A percentile compares a stretch with the other conserved stretches of the same genome.
Evolutionary conservation across 495 filamentous ascomycete genomes (phyloP).

Genomic region (Talaromyces stipitatus): DNA sequence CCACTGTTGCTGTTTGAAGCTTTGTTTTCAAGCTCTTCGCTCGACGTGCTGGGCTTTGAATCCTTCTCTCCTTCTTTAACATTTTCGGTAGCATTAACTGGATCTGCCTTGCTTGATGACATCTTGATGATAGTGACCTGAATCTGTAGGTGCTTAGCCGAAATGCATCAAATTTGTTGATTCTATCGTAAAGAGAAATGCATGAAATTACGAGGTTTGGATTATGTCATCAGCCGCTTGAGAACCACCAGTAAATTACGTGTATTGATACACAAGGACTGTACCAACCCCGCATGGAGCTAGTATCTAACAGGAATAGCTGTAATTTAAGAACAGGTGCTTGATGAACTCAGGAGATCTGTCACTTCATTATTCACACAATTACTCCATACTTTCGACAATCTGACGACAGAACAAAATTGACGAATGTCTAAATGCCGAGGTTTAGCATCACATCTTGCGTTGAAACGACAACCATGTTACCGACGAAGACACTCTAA

Average conservation of each 20-base stretch:
- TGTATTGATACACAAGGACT: neutral
- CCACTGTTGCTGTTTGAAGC: conserved; percentile 19
- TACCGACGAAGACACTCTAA: neutral
- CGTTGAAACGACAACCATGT: neutral
- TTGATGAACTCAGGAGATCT: neutral
- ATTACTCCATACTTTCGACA: neutral
- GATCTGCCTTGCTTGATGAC: neutral
- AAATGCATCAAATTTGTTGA: neutral
- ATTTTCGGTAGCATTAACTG: neutral
- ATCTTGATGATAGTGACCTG: neutral
- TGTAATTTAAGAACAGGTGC: neutral
- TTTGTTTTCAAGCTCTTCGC: conserved; percentile 7
- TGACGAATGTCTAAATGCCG: neutral
- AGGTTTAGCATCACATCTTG: neutral
- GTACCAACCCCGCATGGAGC: neutral
- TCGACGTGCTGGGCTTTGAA: conserved; percentile 3
- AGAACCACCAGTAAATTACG: neutral
- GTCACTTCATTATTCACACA: neutral
- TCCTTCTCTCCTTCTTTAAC: conserved; percentile 6
- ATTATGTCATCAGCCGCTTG: neutral
- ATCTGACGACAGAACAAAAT: neutral
- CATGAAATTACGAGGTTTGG: neutral
- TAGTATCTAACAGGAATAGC: neutral
- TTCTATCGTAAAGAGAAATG: neutral
- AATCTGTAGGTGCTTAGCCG: neutral